These are phyloP conservation scores for Fusarium sp. DNA, from an alignment of 2,329 filamentous ascomycete species.

Conservation along the genomic window DNA sequence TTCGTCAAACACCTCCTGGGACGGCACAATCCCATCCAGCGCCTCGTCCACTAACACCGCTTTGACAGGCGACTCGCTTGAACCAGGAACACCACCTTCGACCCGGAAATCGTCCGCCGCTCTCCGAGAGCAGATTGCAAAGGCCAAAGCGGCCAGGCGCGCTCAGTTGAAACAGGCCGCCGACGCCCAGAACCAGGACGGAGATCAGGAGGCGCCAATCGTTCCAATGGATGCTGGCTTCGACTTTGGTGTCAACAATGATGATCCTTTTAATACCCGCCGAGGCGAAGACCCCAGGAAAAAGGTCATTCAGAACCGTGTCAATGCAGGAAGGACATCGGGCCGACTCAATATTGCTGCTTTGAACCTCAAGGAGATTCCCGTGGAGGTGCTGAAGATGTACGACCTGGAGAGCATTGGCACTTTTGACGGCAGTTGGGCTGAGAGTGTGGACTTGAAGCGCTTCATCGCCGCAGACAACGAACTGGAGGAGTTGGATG, in stretches of 20 bases:
- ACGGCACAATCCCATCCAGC: slow-evolving; percentile 44
- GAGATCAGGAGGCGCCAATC: slow-evolving; percentile 47
- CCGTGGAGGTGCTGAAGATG: slow-evolving; percentile 87
- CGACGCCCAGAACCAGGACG: slow-evolving; percentile 14
- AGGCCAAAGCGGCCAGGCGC: slow-evolving; percentile 84
- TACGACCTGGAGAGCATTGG: slow-evolving; percentile 81
- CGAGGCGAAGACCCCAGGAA: slow-evolving; percentile 67
- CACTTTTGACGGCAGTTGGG: slow-evolving; percentile 77
- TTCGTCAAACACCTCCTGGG: slow-evolving; percentile 40
- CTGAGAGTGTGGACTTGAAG: slow-evolving; percentile 88
- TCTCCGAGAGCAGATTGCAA: slow-evolving; percentile 90
- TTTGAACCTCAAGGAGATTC: slow-evolving; percentile 82
- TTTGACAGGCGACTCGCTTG: slow-evolving; percentile 16
- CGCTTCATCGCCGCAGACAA: slow-evolving; percentile 91
- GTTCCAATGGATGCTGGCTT: slow-evolving; percentile 57
- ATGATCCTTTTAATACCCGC: slow-evolving; percentile 77
- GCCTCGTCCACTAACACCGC: slow-evolving; percentile 24
- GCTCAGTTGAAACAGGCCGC: slow-evolving; percentile 56
- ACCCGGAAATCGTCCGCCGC: slow-evolving; percentile 78
- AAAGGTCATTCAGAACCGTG: slow-evolving; percentile 77
- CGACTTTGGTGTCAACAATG: slow-evolving; percentile 62
- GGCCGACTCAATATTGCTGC: slow-evolving; percentile 91
- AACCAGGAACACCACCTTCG: slow-evolving; percentile 37
- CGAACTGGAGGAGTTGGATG: slow-evolving; percentile 79
- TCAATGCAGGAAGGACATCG: slow-evolving; percentile 77